These are phyloP conservation scores for Neltuma alba DNA, from an alignment of 306 rosid genomes.

Conservation along the genomic window DNA sequence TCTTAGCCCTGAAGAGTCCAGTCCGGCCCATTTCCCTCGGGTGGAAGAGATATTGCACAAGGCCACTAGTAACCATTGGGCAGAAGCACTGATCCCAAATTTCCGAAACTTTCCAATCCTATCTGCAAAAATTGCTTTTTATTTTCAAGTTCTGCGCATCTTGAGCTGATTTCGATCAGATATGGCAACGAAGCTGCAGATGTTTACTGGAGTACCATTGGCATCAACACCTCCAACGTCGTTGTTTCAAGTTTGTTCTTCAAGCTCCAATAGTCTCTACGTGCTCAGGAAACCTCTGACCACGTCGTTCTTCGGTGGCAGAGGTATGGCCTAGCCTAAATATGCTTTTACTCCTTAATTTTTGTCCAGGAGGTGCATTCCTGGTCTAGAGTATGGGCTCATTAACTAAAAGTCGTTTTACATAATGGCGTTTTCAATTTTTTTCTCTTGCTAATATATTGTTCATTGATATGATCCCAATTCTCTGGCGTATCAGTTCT, in stretches of 20 bases:
- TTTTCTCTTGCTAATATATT: background rate
- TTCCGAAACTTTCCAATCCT: slow-evolving; percentile 37
- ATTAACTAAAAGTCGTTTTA: background rate
- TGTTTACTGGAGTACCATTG: slow-evolving; percentile 60
- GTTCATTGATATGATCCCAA: background rate
- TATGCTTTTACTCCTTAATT: background rate
- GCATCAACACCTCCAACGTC: slow-evolving; percentile 49
- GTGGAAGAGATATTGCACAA: background rate
- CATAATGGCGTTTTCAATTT: background rate
- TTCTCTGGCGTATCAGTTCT: background rate
- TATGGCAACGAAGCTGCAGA: slow-evolving; percentile 71
- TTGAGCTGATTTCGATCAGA: slow-evolving; percentile 31
- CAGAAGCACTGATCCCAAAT: slow-evolving; percentile 26
- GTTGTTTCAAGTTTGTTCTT: slow-evolving; percentile 54
- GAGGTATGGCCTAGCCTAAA: slow-evolving; percentile 34
- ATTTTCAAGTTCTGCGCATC: background rate
- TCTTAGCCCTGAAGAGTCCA: background rate
- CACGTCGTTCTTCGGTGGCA: slow-evolving; percentile 59
- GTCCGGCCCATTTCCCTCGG: background rate
- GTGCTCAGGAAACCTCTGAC: slow-evolving; percentile 56
- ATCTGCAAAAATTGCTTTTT: background rate
- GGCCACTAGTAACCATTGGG: background rate
- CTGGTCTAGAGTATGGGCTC: background rate
- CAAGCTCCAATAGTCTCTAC: slow-evolving; percentile 44
- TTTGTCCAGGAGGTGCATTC: slow-evolving; percentile 1